These are phyloP conservation scores for Fusarium solani-melongenae DNA, from an alignment of 2,329 filamentous ascomycete species.

Conservation along the genomic window DNA sequence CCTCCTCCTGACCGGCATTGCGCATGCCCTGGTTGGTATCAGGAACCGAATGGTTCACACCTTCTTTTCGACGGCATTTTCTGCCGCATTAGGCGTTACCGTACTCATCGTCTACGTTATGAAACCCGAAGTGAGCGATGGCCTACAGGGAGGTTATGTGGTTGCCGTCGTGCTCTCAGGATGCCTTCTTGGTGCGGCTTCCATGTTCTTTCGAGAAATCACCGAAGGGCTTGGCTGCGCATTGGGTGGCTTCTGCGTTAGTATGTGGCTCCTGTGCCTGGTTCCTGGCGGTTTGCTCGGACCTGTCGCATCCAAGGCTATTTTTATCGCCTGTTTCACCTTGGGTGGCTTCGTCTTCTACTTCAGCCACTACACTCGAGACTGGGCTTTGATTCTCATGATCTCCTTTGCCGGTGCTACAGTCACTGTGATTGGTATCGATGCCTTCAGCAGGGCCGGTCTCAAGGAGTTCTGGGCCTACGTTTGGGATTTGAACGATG, in stretches of 20 bases:
- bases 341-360: conserved; percentile 77
- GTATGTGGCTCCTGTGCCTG: conserved; percentile 90
- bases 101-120: conserved; percentile 92
- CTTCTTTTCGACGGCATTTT: conserved; percentile 81
- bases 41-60: conserved; percentile 84
- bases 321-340: conserved; percentile 81
- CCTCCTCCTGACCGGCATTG: conserved; percentile 76
- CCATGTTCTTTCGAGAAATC: conserved; percentile 84
- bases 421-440: conserved; percentile 82
- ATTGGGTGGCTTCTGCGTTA: conserved; percentile 85
- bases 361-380: conserved; percentile 80
- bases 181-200: conserved; percentile 75
- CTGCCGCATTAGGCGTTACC: conserved; percentile 77
- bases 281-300: conserved; percentile 79
- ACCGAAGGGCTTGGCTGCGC: conserved; percentile 85
- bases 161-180: conserved; percentile 81
- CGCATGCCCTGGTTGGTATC: conserved; percentile 82
- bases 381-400: conserved; percentile 79
- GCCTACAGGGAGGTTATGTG: conserved; percentile 86
- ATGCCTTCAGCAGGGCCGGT: conserved; percentile 90
- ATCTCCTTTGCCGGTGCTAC: conserved; percentile 88
- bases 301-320: conserved; percentile 70
- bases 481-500: conserved; percentile 83
- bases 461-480: conserved; percentile 97
- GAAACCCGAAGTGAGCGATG: conserved; percentile 78